Conservation (phyloP, 2,329 filamentous ascomycete genomes). For the Aspergillus latus region DNA sequence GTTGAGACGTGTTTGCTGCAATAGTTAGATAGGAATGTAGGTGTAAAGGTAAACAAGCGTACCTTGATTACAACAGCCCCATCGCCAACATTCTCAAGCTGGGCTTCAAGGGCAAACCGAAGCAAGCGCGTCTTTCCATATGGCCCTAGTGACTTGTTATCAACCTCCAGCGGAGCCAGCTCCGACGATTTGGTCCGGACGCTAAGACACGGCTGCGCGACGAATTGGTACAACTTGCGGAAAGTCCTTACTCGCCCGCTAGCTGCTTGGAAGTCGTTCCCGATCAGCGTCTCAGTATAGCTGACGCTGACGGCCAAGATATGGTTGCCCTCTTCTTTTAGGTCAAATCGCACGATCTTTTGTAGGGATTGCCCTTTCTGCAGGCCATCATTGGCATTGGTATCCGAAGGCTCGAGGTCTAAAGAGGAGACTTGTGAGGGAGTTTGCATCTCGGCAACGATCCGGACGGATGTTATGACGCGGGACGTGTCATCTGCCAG, state of each 20-base stretch:
- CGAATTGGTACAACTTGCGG: constrained; percentile 93
- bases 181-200: constrained; percentile 85
- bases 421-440: constrained; percentile 71
- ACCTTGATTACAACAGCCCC: constrained; percentile 75
- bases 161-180: constrained; percentile 49
- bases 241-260: constrained; percentile 75
- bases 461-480: constrained; percentile 71
- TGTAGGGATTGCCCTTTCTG: constrained; percentile 67
- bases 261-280: constrained; percentile 46
- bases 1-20: constrained; percentile 49
- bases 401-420: constrained; percentile 53
- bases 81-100: constrained; percentile 92
- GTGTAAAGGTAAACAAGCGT: constrained; percentile 15
- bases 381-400: constrained; percentile 37
- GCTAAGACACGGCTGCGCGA: constrained; percentile 84
- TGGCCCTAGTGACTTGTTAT: constrained; percentile 47
- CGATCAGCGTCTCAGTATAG: constrained; percentile 77
- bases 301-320: constrained; percentile 90
- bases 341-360: constrained; percentile 76
- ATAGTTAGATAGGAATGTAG: neutral
- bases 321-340: constrained; percentile 93
- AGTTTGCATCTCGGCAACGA: constrained; percentile 94
- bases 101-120: constrained; percentile 81
- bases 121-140: constrained; percentile 44
- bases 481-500: constrained; percentile 44